Base-by-base conservation (phyloP, 2,329 filamentous ascomycete genomes). In the Trichoderma arundinaceum region DNA sequence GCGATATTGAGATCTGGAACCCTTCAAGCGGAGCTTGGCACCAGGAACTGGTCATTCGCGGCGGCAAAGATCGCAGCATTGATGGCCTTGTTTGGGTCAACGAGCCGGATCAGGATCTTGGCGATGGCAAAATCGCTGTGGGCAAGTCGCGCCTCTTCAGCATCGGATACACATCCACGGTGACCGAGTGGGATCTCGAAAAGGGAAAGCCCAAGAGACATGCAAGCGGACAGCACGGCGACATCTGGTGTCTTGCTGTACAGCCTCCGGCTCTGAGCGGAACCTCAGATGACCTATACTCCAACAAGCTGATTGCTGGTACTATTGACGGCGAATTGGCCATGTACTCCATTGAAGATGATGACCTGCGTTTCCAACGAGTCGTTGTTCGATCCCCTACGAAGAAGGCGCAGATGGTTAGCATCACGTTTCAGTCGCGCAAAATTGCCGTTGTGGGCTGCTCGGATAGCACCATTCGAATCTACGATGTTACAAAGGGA, bases 1-100 rank as follows among this genome's bases (percentile, higher is more conserved):
- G 95, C 72, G 92, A 97, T 74, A 95, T 99, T 72, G 95, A 99
- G 80, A 93, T 99, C 70, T 99, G 95, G 95, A 97, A 97, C 77
- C 93, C 94, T 3, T 81, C 89, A 62, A 87, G 86, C 69, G 92
- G 92, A 15, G 82, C 84, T 68, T 99, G 95, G 95, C 86, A 92
- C 69, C 95, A 98, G 76, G 95, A 99, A 81, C 88, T 88, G 44
- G 88, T 94, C 67, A 89, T 98, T 58, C 86, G 87, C 41, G 94
- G 94, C 69, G 93, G 92, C 57, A 89, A 91, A 72, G 91, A 93
- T 72, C 86, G 93, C 69, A 96, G 91, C 73, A 90, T 97, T 68
- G 95, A 99, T 78, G 92, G 92, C 7, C 83, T 99, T 32, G 90
- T 90, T 46, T 99, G 95, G 95, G 92, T 91, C 46, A 92, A 92